These are phyloP conservation scores for Ostreobium quekettii DNA, from an alignment of 139 green algal species.

Conservation along the genomic window DNA sequence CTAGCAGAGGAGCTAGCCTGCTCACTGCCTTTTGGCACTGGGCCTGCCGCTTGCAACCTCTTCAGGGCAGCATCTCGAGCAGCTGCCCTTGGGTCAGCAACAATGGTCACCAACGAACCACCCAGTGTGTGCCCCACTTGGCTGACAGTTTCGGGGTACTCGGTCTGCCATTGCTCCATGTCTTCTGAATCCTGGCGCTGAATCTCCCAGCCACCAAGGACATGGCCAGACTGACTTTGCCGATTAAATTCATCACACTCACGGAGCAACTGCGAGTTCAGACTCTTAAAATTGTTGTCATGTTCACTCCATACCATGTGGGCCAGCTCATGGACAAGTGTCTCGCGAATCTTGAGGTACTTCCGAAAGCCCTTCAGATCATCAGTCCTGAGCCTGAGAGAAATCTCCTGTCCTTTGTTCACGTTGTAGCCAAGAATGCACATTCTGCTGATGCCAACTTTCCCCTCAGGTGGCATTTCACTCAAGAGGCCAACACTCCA, in stretches of 20 bases:
- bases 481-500: conserved; percentile 57
- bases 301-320: conserved; percentile 80
- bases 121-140: not conserved
- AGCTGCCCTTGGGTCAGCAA: not conserved
- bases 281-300: conserved; percentile 67
- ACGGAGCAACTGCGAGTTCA: conserved; percentile 49
- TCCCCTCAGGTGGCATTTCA: conserved; percentile 77
- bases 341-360: conserved; percentile 63
- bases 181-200: not conserved
- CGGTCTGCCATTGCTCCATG: not conserved
- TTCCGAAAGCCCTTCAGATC: conserved; percentile 66
- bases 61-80: not conserved
- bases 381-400: conserved; percentile 77
- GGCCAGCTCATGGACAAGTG: conserved; percentile 76
- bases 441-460: conserved; percentile 55
- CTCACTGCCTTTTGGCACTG: not conserved
- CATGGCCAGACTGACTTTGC: not conserved
- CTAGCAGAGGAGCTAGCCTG: not conserved
- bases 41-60: not conserved
- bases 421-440: conserved; percentile 73
- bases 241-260: conserved; percentile 33
- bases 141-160: not conserved
- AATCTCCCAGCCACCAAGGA: not conserved
- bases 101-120: not conserved
- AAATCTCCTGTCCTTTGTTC: conserved; percentile 75